Percentiles rank a stretch among this genome's conserved stretches.
phyloP scores from a whole-genome alignment of 305 asterid genomes.

The Fraxinus baroniana region DNA sequence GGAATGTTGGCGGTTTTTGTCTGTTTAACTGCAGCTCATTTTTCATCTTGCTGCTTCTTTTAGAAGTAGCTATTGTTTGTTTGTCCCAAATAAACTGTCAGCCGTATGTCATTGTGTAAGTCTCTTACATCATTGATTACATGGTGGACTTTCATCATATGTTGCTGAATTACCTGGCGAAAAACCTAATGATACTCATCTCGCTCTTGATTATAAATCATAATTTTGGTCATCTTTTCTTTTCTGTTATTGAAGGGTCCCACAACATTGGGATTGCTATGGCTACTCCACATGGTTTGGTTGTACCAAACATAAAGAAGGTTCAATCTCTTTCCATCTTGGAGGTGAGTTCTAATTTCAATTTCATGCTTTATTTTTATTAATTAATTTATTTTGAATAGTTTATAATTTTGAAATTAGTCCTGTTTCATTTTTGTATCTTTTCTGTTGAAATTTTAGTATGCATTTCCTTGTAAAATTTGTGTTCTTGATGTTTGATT shows the following conservation, averaged over 20 bases:
- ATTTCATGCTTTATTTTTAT: constrained; percentile 6
- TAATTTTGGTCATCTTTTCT: not conserved
- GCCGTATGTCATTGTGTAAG: not conserved
- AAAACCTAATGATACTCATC: not conserved
- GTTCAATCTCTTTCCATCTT: constrained; percentile 82
- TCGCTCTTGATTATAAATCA: not conserved
- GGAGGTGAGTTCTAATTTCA: constrained; percentile 57
- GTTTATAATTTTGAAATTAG: not conserved
- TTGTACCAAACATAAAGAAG: constrained; percentile 87
- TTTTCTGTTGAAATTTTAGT: not conserved
- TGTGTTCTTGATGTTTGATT: not conserved
- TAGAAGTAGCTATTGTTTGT: not conserved
- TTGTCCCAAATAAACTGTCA: not conserved
- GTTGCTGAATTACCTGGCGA: not conserved
- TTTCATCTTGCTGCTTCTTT: not conserved
- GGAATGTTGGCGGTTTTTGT: not conserved
- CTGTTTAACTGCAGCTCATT: not conserved
- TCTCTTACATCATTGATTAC: not conserved
- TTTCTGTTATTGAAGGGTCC: constrained; percentile 47
- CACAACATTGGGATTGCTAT: constrained; percentile 94
- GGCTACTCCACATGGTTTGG: constrained; percentile 95
- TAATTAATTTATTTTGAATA: not conserved
- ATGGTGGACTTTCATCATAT: not conserved
- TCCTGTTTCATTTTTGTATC: not conserved
- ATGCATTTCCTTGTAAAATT: not conserved